These are phyloP conservation scores for Seiridium cupressi DNA, from an alignment of 2,329 filamentous ascomycete species.

Conservation along the genomic window DNA sequence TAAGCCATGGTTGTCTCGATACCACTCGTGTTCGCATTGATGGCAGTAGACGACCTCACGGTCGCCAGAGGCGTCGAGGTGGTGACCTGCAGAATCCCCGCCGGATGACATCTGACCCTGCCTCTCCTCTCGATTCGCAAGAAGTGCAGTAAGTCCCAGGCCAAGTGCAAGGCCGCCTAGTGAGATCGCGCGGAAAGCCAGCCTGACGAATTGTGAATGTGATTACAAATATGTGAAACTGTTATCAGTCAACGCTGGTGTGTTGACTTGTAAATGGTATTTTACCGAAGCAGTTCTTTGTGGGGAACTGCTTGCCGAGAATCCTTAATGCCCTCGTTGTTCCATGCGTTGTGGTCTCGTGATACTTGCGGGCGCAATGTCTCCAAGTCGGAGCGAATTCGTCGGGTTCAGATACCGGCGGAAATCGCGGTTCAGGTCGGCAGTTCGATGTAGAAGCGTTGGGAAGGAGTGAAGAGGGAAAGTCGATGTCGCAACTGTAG, in stretches of 20 bases:
- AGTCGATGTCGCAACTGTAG: background rate
- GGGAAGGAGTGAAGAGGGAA: background rate
- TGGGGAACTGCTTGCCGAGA: no score
- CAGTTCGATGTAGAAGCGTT: no score
- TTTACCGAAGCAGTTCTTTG: background rate
- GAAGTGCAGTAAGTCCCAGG: conserved; percentile 57
- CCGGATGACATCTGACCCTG: conserved; percentile 36
- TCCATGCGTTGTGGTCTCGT: no score
- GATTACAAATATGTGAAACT: background rate
- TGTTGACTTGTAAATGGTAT: background rate
- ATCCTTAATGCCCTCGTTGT: no score
- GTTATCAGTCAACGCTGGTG: background rate
- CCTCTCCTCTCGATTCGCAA: conserved; percentile 48
- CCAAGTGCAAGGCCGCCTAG: conserved; percentile 55
- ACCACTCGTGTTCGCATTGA: conserved; percentile 78
- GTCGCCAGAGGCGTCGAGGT: conserved; percentile 48
- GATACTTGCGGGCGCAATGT: no score
- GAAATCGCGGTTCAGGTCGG: no score
- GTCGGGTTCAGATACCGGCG: no score
- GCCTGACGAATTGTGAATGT: conserved; percentile 22
- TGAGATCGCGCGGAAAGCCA: conserved; percentile 57
- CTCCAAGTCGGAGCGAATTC: no score
- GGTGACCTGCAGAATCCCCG: conserved; percentile 26
- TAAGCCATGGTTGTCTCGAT: conserved; percentile 64
- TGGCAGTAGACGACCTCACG: conserved; percentile 86